phyloP scores from a whole-genome alignment of 805 yeast genomes.

The Huiozyma naganishii region DNA sequence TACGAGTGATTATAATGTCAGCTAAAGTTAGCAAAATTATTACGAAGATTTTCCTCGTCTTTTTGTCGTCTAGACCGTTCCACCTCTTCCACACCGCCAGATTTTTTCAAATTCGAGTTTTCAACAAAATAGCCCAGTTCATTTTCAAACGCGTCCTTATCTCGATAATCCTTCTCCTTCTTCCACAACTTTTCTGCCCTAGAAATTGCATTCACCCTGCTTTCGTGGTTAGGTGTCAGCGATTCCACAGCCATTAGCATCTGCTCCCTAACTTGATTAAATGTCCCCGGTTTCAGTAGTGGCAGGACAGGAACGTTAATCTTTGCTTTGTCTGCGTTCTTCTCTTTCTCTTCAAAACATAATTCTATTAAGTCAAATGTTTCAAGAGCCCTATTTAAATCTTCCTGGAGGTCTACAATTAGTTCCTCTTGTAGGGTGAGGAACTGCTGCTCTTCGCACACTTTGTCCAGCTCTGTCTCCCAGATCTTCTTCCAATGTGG shows the following conservation, averaged over 20 bases:
- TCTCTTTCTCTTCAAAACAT: conserved; percentile 69
- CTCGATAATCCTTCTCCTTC: conserved; percentile 50
- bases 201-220: conserved; percentile 78
- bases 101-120: conserved; percentile 59
- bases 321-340: conserved; percentile 37
- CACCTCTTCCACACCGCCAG: conserved; percentile 84
- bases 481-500: conserved; percentile 84
- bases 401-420: conserved; percentile 68
- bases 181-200: conserved; percentile 75
- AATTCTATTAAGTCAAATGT: conserved; percentile 74
- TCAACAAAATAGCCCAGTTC: conserved; percentile 81
- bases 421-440: conserved; percentile 84
- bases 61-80: conserved; percentile 58
- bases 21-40: conserved; percentile 27
- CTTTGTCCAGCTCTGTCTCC: conserved; percentile 83
- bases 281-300: conserved; percentile 52
- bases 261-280: conserved; percentile 59
- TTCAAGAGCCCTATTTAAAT: conserved; percentile 66
- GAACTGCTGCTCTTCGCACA: conserved; percentile 90
- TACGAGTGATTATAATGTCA: not conserved
- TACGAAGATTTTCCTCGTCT: conserved; percentile 61
- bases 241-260: conserved; percentile 70
- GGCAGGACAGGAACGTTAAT: conserved; percentile 30
- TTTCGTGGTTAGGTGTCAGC: conserved; percentile 72
- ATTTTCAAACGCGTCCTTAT: conserved; percentile 60